Evolutionary conservation across 352 stramenopile genomes (phyloP).

Genomic region (Phytophthora fragariae): DNA sequence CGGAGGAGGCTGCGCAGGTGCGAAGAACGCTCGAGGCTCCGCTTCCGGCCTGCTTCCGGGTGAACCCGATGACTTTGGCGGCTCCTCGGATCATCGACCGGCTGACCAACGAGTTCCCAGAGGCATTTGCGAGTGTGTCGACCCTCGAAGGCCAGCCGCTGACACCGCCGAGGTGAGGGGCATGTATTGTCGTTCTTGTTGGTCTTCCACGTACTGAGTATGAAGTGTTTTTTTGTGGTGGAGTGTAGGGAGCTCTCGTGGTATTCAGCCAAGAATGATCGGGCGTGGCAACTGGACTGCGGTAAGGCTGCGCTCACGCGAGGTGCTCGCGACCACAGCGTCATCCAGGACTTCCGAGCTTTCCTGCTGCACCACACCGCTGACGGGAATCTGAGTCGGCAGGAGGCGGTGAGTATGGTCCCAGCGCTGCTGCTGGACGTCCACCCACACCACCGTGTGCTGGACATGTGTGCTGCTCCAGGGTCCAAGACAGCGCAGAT

Average conservation of each 20-base stretch:
- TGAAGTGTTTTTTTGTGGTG: not conserved
- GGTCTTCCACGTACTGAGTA: not conserved
- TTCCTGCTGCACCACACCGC: constrained; percentile 94
- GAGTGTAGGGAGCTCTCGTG: constrained; percentile 56
- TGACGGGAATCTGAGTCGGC: constrained; percentile 93
- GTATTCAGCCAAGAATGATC: constrained; percentile 60
- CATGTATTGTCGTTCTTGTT: not conserved
- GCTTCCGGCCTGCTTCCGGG: constrained; percentile 75
- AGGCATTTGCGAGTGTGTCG: constrained; percentile 44
- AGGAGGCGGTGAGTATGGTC: constrained; percentile 99
- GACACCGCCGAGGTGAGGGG: constrained; percentile 40
- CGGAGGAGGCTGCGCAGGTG: constrained; percentile 51
- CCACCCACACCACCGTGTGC: constrained; percentile 79
- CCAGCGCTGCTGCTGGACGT: constrained; percentile 96
- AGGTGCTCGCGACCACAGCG: constrained; percentile 56
- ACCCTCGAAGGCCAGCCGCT: constrained; percentile 40
- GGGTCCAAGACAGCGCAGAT: constrained; percentile 99
- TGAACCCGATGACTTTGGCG: constrained; percentile 55
- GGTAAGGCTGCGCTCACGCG: constrained; percentile 72
- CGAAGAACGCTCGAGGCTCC: constrained; percentile 58
- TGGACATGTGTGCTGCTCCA: constrained; percentile 93
- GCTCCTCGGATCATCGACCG: constrained; percentile 52
- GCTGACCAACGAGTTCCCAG: constrained; percentile 55
- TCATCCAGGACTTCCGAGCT: constrained; percentile 89
- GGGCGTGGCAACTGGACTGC: constrained; percentile 81